Base-by-base conservation (phyloP, 805 yeast genomes). In the Candida berthetii region DNA sequence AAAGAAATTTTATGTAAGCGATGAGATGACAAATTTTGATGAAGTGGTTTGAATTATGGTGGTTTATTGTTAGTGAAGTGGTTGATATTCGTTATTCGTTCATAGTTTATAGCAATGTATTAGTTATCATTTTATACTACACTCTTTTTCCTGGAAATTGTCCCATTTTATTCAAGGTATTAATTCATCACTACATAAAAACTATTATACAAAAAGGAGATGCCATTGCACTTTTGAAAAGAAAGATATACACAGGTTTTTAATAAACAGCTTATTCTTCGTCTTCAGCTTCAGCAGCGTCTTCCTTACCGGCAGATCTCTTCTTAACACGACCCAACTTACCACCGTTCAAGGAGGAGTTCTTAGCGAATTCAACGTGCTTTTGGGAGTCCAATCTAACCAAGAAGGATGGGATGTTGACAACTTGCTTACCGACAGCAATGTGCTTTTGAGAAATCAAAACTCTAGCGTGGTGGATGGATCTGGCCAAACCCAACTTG, bases 321-420 rank as follows among this genome's bases (percentile, higher is more conserved):
- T 60, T 75, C 98, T 88, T 95, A 68, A 88, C 96, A 83, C 99
- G 93, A 73, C 99, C 99, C 62, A 99, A 95, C 81, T 99, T 91
- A 64, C 96, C 99, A 78, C 99, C 99, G 74, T 99, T 99, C 90
- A 87, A 91, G 74, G 99, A 99, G 60, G 99, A 93, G 72, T 87
- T 88, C 71, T 93, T 85, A 65, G 99, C 95, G 66, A 91, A 93
- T 83, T 93, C 98, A 76, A 93, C 88, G 89, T 93, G 98, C 86
- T 93, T 93, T 79, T 93, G 99, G 59, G 99, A 90, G 80, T 93
- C 99, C 71, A 93, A 85, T 82, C 99, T 95, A 56, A 93, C 99
- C 84, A 90, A 85, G 91, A 93, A 93, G 57, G 98, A 91, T 74
- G 99, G 98, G 60, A 93, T 85, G 80, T 81, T 86, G 74, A 93